These are phyloP conservation scores for Lathyrus tuberosus DNA, from an alignment of 306 rosid genomes.

Conservation along the genomic window DNA sequence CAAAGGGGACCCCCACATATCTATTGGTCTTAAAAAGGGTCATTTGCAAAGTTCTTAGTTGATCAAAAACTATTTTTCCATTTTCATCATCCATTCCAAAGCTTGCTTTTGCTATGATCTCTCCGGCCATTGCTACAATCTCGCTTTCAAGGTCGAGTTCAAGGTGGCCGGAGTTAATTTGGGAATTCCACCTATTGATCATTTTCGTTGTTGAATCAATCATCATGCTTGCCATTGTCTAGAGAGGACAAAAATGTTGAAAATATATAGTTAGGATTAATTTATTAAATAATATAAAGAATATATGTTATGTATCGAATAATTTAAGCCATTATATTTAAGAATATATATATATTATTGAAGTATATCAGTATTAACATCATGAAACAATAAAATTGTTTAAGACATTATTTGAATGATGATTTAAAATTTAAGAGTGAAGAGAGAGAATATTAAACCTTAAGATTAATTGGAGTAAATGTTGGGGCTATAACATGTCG, in stretches of 20 bases:
- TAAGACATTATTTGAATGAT: too few species aligned
- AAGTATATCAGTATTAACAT: too few species aligned
- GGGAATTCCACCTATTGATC: constrained; percentile 58
- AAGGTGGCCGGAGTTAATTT: constrained; percentile 43
- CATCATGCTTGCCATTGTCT: constrained; percentile 65
- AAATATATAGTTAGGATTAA: not conserved
- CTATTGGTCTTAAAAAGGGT: constrained; percentile 64
- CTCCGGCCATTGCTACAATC: constrained; percentile 63
- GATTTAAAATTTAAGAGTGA: not conserved
- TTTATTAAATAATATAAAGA: too few species aligned
- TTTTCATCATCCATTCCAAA: constrained; percentile 60
- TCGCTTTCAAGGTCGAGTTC: constrained; percentile 71
- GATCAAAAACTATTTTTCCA: constrained; percentile 50
- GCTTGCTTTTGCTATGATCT: constrained; percentile 80
- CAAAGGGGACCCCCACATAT: constrained; percentile 72
- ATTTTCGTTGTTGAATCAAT: constrained; percentile 59
- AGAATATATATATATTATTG: too few species aligned
- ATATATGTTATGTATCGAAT: too few species aligned
- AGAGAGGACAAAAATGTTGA: not conserved
- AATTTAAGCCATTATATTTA: too few species aligned
- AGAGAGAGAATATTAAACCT: constrained; percentile 45
- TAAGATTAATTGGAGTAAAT: constrained; percentile 64
- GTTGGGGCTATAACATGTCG: constrained; percentile 72
- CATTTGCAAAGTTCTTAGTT: constrained; percentile 58
- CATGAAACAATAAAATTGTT: too few species aligned